Evolutionary conservation across 257 asterid species (phyloP), one percentile per base, ranked within the genome.

Genomic region (Craterostigma plantagineum): DNA sequence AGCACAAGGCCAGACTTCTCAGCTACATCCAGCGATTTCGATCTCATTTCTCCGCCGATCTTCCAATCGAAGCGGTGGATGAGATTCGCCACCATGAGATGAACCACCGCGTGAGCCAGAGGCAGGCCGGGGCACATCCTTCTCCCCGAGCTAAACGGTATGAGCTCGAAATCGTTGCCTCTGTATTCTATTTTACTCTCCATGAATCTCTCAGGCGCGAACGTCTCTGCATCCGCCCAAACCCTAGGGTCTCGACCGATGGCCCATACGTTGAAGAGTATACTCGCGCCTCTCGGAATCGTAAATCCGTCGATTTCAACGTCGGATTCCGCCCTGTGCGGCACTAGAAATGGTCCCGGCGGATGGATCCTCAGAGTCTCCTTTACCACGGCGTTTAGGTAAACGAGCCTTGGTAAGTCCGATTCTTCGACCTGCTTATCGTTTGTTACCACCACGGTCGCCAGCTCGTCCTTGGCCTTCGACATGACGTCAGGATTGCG

Each of bases 191-290:
- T 23, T 23, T 23, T 23, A 23, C 30, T 23, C 30, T 23, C 30
- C 30, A 23, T 23, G 30, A 23, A 23, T 23, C 30, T 23, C 30
- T 23, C 30, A 2, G 30, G 30, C 4, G 2, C 30, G 30, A 67
- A 67, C 1, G 38, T 51, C 18, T 47, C 14, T 14, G 69, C 65
- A 16, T 48, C 49, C 13, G 51, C 52, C 74, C 69, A 67, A 9
- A 65, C 18, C 1, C 33, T 23, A 16, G 72, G 53, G 14, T 65
- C 64, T 48, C 68, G 45, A 6, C 63, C 64, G 5, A 52, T 52
- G 0, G 68, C 68, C 63, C 67, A 65, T 0, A 56, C 55, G 13
- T 65, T 67, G 17, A 67, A 52, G 16, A 67, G 54, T 4, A 67
- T 60, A 3, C 49, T 42, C 5, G 69, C 16, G 0, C 48, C 53